Evolutionary conservation across 1,284 basidiomycete species (phyloP), one percentile per base, ranked within the genome.

Genomic region (Sporisorium iseilematis-ciliati): DNA sequence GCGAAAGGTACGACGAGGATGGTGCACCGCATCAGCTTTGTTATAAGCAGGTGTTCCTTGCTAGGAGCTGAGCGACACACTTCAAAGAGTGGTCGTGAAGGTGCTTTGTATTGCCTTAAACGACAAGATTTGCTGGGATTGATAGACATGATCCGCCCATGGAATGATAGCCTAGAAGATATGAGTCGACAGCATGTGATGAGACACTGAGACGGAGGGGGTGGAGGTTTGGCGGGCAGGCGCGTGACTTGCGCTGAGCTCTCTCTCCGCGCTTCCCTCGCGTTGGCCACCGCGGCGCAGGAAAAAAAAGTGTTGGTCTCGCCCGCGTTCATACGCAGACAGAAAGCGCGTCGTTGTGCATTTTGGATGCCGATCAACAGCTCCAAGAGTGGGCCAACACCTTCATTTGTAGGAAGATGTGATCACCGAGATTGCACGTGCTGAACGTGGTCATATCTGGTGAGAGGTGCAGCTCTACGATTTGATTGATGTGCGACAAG

Each of bases 1-100:
- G 74, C 35, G 74, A 76, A 3, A 33, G 52, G 7, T 76, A 72
- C 43, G 65, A 65, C 33, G 74, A 76, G 25, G 74, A 76, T 21
- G 74, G 74, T 23, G 68, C 65, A 20, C 69, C 74, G 29, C 74
- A 76, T 35, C 61, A 72, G 52, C 57, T 76, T 16, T 72, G 68
- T 38, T 68, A 54, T 59, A 76, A 76, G 57, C 61, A 72, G 29
- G 53, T 70, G 21, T 65, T 63, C 42, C 51, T 74, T 0, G 20
- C 54, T 12, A 65, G 46, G 46, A 57, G 46, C 38, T 57, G 56
- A 57, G 56, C 12, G 10, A 7, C 16, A 7, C 2, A 10, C 38
- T 54, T 3, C n/a, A 23, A 11, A 14, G n/a, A 20, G n/a, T 14
- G 33, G 26, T 25, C 20, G 14, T 31, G 41, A 14, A 10, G 40